phyloP scores from a whole-genome alignment of 225 moss, liverwort and hornwort genomes.

The Marchantia paleacea region DNA sequence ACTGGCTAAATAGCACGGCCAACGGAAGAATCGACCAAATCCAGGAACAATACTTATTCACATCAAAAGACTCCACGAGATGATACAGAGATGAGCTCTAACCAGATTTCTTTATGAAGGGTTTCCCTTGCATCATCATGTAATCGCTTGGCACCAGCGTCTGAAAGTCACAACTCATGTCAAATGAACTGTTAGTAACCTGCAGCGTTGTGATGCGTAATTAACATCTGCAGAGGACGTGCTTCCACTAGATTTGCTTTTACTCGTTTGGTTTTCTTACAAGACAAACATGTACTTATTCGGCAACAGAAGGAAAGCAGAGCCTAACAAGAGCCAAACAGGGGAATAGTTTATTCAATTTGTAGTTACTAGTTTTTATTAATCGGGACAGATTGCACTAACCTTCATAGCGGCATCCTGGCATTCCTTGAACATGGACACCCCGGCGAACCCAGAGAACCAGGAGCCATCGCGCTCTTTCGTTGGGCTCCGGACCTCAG shows the following conservation, averaged over 20 bases:
- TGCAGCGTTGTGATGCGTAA: too few species aligned
- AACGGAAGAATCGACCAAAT: neutral
- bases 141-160: slow-evolving; percentile 45
- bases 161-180: slow-evolving; percentile 31
- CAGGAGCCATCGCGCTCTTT: slow-evolving; percentile 15
- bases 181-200: neutral
- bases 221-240: too few species aligned
- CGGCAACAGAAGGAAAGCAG: neutral
- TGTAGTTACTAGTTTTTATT: neutral
- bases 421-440: slow-evolving; percentile 46
- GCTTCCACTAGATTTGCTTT: too few species aligned
- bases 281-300: neutral
- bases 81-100: neutral
- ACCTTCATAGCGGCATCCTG: slow-evolving; percentile 53
- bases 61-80: neutral
- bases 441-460: slow-evolving; percentile 26
- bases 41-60: too few species aligned
- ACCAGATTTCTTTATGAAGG: slow-evolving; percentile 53
- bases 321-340: neutral
- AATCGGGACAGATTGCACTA: slow-evolving; percentile 1
- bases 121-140: slow-evolving; percentile 45
- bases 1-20: neutral
- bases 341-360: neutral
- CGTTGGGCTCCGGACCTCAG: slow-evolving; percentile 4
- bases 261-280: too few species aligned